A percentile compares a stretch with the other conserved stretches of the same genome.
Conservation (phyloP, 129 eudicot genomes). For the Artemisia annua region DNA sequence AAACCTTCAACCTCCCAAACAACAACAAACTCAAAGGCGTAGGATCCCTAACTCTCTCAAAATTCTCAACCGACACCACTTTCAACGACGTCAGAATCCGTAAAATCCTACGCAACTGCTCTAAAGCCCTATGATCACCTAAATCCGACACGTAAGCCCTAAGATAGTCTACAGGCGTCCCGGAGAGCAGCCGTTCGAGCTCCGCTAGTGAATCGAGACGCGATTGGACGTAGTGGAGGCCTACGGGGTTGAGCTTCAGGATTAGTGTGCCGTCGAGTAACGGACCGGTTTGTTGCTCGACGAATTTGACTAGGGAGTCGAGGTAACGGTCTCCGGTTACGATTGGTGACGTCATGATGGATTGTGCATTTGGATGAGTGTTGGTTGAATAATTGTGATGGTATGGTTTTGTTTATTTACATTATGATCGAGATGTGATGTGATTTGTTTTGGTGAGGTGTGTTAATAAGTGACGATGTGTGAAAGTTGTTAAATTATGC, state of each 20-base stretch:
- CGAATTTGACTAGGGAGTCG: constrained; percentile 79
- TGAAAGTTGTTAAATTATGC: too few relatives aligned
- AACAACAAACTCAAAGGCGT: constrained; percentile 62
- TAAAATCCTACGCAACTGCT: constrained; percentile 78
- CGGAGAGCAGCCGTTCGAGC: constrained; percentile 69
- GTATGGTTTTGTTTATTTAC: too few relatives aligned
- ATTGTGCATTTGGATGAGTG: background rate
- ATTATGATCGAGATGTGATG: too few relatives aligned
- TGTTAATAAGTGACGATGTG: too few relatives aligned
- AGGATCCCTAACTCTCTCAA: constrained; percentile 71
- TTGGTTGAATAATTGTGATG: too few relatives aligned
- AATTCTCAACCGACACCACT: constrained; percentile 47
- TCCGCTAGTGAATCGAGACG: constrained; percentile 81
- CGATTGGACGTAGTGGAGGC: constrained; percentile 85
- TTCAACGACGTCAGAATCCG: constrained; percentile 66
- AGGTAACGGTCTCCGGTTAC: constrained; percentile 92
- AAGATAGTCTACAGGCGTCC: constrained; percentile 90
- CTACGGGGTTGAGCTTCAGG: constrained; percentile 73
- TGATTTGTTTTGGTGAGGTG: too few relatives aligned
- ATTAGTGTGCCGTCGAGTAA: constrained; percentile 73
- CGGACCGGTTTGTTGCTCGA: constrained; percentile 62
- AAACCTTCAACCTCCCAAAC: constrained; percentile 71
- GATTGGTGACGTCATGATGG: constrained; percentile 26
- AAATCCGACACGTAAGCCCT: constrained; percentile 88
- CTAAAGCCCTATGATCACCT: constrained; percentile 93